phyloP scores from a whole-genome alignment of 441 rosid species.

The Bocquillonia castaneifolia region DNA sequence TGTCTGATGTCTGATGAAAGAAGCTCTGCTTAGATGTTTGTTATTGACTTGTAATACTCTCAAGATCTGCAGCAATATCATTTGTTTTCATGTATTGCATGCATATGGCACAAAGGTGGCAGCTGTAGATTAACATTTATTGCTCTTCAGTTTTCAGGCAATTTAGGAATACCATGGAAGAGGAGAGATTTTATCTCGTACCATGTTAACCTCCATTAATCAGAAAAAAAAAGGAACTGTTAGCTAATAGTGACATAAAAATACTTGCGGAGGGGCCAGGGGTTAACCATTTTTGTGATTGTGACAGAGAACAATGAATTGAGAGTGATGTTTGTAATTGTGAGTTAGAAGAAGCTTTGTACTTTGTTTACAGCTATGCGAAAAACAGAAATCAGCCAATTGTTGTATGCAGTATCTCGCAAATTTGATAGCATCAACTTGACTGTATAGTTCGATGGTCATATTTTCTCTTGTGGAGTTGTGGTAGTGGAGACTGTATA shows the following conservation, averaged over 20 bases:
- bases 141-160: constrained; percentile 11
- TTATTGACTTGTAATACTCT: neutral
- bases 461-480: no score
- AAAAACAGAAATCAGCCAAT: neutral
- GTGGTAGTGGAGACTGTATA: no score
- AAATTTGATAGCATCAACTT: constrained; percentile 17
- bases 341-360: constrained; percentile 6
- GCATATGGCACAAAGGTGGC: neutral
- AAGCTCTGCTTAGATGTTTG: no score
- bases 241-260: constrained; percentile 6
- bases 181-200: constrained; percentile 8
- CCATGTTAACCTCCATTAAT: constrained; percentile 3
- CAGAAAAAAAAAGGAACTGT: neutral
- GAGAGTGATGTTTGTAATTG: constrained; percentile 2
- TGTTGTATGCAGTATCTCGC: constrained; percentile 11
- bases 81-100: neutral
- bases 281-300: constrained; percentile 3
- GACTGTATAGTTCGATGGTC: constrained; percentile 23
- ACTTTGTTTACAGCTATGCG: neutral
- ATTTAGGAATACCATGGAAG: constrained; percentile 5
- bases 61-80: neutral
- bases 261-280: neutral
- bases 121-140: neutral
- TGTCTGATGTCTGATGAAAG: no score
- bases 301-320: neutral